Base-by-base conservation (phyloP, 345 rosid species). In the Syzygium aromaticum region DNA sequence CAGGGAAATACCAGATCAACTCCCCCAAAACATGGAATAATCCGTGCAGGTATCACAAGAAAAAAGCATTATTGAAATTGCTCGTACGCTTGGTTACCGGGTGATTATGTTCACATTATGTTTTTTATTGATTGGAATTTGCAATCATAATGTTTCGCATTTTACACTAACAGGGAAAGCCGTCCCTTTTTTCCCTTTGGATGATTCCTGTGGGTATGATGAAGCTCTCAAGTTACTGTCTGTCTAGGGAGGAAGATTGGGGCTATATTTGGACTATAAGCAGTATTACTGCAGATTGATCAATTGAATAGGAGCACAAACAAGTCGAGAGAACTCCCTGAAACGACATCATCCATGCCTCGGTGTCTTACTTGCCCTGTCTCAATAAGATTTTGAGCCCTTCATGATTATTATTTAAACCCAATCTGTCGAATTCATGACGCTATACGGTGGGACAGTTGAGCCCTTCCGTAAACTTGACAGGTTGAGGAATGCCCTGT, bases 1-100 rank as follows among this genome's bases (percentile, higher is more conserved):
- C 84, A 93, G 96, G 95, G 90, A 49, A 91, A 88, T 56, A 83
- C 83, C 8, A 89, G 93, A 30, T 82, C 92, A 16, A 94, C 96
- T 54, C 96, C 96, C 1, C 61, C 90, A 86, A 84, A 84, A n/a
- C 23, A 84, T 11, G 94, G 94, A 85, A 93, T 91, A 22, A 91
- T 94, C 54, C 91, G 1, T 43, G 46, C 88, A 5, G 93, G 94
- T 57, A 86, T 93, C 83, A 93, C 93, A 11, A 86, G 94, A 78
- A 92, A 88, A 91, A 91, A 94, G 91, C 87, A 57, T 91, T n/a
- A 91, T 94, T 6, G 90, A 90, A 86, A 15, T 92, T 57, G 90
- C 92, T 59, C 19, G 1, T 6, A 22, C 27, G 85, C 27, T 57
- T 15, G 77, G 88, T 46, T 85, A 77, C 51, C 86, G 86, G 88